Conservation (phyloP, 306 rosid genomes). For the Corylus heterophylla region DNA sequence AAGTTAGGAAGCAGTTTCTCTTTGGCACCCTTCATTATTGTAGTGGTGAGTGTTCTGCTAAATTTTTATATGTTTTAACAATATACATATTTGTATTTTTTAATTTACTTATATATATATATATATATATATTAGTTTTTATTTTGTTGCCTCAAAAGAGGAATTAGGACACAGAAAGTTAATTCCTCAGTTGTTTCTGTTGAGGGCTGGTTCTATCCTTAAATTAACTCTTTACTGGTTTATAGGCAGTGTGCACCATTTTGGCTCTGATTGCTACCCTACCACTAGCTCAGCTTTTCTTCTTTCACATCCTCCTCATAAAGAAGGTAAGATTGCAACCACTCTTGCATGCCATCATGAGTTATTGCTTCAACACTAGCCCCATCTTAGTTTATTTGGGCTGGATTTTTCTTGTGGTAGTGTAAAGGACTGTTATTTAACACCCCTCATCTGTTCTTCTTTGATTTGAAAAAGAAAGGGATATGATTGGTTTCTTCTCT, state of each 20-base stretch:
- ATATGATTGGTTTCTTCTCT: neutral
- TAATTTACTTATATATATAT: neutral
- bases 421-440: no score
- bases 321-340: conserved; percentile 60
- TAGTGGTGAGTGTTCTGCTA: conserved; percentile 66
- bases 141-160: neutral
- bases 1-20: conserved; percentile 98
- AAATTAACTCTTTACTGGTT: conserved; percentile 20
- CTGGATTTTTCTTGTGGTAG: neutral
- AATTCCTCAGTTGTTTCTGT: conserved; percentile 3
- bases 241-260: conserved; percentile 79
- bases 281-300: conserved; percentile 93
- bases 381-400: neutral
- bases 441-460: neutral
- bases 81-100: conserved; percentile 6
- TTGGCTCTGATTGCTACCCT: conserved; percentile 95
- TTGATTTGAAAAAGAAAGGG: neutral
- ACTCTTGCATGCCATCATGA: neutral
- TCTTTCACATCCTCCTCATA: conserved; percentile 91
- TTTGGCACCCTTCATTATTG: conserved; percentile 74
- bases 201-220: neutral
- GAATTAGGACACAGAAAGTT: neutral
- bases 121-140: neutral
- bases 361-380: neutral
- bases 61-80: neutral